Conservation (phyloP, 352 stramenopile genomes). For the Globisporangium mamillatum region DNA sequence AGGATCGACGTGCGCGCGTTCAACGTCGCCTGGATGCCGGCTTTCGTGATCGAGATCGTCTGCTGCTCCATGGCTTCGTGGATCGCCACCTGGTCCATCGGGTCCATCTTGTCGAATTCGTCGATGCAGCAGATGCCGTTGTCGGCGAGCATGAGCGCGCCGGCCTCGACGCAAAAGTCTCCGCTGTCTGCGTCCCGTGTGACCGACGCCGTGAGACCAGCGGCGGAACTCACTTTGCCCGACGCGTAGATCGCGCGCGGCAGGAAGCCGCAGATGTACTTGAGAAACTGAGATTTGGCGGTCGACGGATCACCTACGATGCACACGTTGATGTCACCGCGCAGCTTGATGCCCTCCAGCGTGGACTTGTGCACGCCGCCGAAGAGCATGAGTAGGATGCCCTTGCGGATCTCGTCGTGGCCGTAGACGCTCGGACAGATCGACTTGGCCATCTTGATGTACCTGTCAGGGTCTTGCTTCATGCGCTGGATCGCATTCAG, state of each 20-base stretch:
- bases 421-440: conserved; percentile 97
- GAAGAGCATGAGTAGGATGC: conserved; percentile 98
- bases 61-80: conserved; percentile 99
- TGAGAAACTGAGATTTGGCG: conserved; percentile 99
- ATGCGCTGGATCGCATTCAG: conserved; percentile 91
- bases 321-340: conserved; percentile 99
- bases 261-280: conserved; percentile 94
- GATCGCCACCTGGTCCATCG: conserved; percentile 97
- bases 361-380: conserved; percentile 98
- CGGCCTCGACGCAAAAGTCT: conserved; percentile 90
- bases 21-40: conserved; percentile 98
- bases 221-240: conserved; percentile 97
- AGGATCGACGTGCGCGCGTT: conserved; percentile 99
- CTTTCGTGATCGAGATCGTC: conserved; percentile 99
- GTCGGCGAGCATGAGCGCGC: conserved; percentile 98
- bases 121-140: conserved; percentile 99
- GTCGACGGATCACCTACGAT: conserved; percentile 98
- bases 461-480: conserved; percentile 86
- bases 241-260: conserved; percentile 98
- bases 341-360: conserved; percentile 95
- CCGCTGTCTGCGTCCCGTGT: conserved; percentile 93
- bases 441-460: conserved; percentile 93
- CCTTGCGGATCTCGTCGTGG: conserved; percentile 92
- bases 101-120: conserved; percentile 99
- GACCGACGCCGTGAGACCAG: conserved; percentile 97